These are phyloP conservation scores for Citrus reticulata DNA, from an alignment of 345 rosid genomes.

Conservation along the genomic window DNA sequence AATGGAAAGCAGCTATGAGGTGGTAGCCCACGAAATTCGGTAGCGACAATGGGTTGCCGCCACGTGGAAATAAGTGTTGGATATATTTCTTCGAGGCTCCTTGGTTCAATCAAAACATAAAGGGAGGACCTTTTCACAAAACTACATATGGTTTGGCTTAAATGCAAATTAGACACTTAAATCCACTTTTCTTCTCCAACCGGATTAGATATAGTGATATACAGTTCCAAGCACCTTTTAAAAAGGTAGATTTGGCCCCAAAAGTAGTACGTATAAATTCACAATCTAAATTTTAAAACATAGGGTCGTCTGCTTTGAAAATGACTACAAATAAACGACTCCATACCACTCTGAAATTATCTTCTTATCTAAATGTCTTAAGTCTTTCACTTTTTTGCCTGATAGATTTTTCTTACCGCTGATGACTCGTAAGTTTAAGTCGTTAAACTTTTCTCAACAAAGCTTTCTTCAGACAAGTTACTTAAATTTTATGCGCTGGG, in stretches of 20 bases:
- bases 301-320: too few relatives aligned
- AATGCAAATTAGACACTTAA: background rate
- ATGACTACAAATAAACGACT: too few relatives aligned
- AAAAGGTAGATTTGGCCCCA: too few relatives aligned
- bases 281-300: too few relatives aligned
- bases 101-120: background rate
- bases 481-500: background rate
- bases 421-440: background rate
- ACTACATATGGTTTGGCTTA: background rate
- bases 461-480: background rate
- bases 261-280: too few relatives aligned
- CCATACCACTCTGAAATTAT: background rate
- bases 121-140: background rate
- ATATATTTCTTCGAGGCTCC: constrained; percentile 11
- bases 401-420: background rate
- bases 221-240: too few relatives aligned
- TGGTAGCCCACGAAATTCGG: constrained; percentile 45
- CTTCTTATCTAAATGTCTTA: background rate
- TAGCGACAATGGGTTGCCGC: constrained; percentile 51
- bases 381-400: background rate
- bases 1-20: constrained; percentile 7
- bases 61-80: constrained; percentile 40
- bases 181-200: too few relatives aligned
- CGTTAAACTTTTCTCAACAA: background rate
- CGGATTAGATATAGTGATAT: too few relatives aligned